phyloP scores from a whole-genome alignment of 495 filamentous ascomycete species.

The Hypoxylon lienhwacheense region DNA sequence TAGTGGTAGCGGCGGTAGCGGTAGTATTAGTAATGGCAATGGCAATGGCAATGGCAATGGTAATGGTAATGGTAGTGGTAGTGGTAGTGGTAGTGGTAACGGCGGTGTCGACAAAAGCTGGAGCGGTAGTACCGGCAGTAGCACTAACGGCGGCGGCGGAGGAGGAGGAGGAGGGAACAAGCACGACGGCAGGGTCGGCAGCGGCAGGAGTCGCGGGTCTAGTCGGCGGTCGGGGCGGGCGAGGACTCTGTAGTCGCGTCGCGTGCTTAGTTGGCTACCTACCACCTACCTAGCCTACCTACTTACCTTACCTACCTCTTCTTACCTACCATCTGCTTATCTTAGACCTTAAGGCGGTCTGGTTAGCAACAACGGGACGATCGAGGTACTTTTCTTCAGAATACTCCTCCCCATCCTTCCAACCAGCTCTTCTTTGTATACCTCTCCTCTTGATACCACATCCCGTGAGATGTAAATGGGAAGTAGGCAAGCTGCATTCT shows the following conservation, averaged over 20 bases:
- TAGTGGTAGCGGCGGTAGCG: neutral
- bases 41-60: neutral
- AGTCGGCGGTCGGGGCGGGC: slow-evolving; percentile 11
- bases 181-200: neutral
- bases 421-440: no score
- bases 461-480: no score
- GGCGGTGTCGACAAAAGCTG: neutral
- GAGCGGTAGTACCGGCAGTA: neutral
- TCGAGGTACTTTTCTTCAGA: no score
- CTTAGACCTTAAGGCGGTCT: no score
- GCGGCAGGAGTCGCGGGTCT: neutral
- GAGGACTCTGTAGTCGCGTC: slow-evolving; percentile 12
- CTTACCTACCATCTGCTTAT: no score
- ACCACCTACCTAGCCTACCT: no score
- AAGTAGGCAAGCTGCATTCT: no score
- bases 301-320: no score
- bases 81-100: neutral
- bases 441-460: no score
- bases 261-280: neutral
- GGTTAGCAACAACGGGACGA: no score
- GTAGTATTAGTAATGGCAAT: neutral
- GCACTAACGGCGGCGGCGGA: neutral
- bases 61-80: neutral
- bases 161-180: neutral
- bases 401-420: no score